Evolutionary conservation across 148 eudicot genomes (phyloP).

Genomic region (Diospyros kaki): DNA sequence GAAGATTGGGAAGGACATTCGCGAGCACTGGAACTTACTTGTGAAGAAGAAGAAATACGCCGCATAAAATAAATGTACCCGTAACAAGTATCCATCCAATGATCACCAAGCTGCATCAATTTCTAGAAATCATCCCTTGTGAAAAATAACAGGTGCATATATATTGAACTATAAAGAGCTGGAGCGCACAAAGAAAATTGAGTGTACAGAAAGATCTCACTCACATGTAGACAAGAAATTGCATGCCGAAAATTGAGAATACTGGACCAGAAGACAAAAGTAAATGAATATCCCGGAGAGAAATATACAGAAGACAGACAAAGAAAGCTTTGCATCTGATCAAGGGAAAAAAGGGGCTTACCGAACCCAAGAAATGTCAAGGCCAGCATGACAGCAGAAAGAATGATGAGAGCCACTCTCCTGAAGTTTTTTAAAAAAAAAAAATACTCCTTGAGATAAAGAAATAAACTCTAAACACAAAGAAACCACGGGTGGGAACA

Average conservation of each 20-base stretch:
- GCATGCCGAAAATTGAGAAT: constrained; percentile 78
- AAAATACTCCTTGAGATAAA: too few relatives aligned
- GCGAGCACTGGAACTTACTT: constrained; percentile 47
- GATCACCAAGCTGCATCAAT: constrained; percentile 66
- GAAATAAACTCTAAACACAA: constrained; percentile 6
- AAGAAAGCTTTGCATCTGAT: not conserved
- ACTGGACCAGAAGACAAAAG: constrained; percentile 39
- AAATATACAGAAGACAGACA: not conserved
- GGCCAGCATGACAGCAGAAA: constrained; percentile 82
- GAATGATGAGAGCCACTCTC: constrained; percentile 66
- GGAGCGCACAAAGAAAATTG: constrained; percentile 6
- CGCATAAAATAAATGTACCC: constrained; percentile 77
- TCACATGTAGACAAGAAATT: constrained; percentile 75
- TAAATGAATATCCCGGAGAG: not conserved
- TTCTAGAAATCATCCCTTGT: not conserved
- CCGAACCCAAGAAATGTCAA: constrained; percentile 79
- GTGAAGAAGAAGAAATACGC: constrained; percentile 83
- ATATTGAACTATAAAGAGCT: not conserved
- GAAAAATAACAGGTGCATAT: not conserved
- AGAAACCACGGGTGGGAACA: not conserved
- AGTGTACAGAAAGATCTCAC: constrained; percentile 23
- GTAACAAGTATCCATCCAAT: constrained; percentile 82
- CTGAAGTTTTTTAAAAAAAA: constrained; percentile 13
- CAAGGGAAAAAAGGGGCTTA: constrained; percentile 29
- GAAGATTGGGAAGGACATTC: not conserved